Conservation (phyloP, 768 basidiomycete species). For the Mycena indigotica region DNA sequence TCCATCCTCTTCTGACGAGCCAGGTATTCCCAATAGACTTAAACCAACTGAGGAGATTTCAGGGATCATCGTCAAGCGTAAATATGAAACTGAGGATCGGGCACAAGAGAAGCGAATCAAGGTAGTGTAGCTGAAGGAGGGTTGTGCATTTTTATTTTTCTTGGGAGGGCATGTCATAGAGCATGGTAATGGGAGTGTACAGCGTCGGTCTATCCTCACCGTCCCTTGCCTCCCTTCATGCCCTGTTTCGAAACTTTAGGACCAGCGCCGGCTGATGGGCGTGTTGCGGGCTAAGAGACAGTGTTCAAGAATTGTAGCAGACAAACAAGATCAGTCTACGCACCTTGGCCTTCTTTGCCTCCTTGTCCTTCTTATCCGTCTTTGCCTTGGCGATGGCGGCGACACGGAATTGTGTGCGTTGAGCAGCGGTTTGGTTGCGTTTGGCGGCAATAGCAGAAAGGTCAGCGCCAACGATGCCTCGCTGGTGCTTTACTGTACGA, state of each 20-base stretch:
- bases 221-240: slow-evolving; percentile 89
- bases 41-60: no score
- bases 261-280: slow-evolving; percentile 54
- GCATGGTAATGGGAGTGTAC: not conserved
- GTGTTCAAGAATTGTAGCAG: slow-evolving; percentile 1
- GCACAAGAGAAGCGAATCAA: no score
- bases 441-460: slow-evolving; percentile 87
- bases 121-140: no score
- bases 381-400: slow-evolving; percentile 93
- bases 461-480: slow-evolving; percentile 97
- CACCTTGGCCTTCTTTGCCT: slow-evolving; percentile 87
- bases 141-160: no score
- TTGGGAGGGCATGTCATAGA: slow-evolving; percentile 5
- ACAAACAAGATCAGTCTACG: slow-evolving; percentile 22
- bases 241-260: slow-evolving; percentile 95
- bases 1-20: no score
- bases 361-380: slow-evolving; percentile 96
- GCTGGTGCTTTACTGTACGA: slow-evolving; percentile 95
- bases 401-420: slow-evolving; percentile 77
- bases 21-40: no score
- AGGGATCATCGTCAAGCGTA: no score
- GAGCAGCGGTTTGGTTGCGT: slow-evolving; percentile 88
- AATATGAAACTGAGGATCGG: no score
- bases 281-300: slow-evolving; percentile 50
- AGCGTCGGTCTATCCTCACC: slow-evolving; percentile 43